These are phyloP conservation scores for Primulina tabacum DNA, from an alignment of 257 asterid species.

Conservation along the genomic window DNA sequence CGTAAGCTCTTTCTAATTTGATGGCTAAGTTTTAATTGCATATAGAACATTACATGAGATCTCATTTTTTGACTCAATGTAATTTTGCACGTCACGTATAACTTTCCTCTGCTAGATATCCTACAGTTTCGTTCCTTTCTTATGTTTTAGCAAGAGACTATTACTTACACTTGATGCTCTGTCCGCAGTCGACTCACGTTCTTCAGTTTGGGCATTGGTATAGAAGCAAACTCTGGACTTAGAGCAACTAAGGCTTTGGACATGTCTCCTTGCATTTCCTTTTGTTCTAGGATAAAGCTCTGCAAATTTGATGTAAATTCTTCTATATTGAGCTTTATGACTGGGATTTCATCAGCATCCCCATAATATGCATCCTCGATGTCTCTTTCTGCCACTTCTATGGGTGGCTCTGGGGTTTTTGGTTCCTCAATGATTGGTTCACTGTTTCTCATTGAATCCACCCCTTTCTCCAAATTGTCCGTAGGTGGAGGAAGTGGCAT, in stretches of 20 bases:
- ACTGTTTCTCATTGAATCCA: constrained; percentile 29
- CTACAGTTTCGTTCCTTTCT: not conserved
- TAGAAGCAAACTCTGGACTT: constrained; percentile 65
- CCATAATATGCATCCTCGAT: constrained; percentile 80
- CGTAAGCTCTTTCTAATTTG: constrained; percentile 2
- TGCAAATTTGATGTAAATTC: constrained; percentile 61
- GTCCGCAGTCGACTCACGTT: constrained; percentile 76
- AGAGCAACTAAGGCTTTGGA: constrained; percentile 84
- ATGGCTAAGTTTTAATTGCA: not conserved
- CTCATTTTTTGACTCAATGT: not conserved
- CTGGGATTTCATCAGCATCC: constrained; percentile 91
- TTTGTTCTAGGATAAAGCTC: constrained; percentile 53
- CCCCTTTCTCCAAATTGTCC: constrained; percentile 33
- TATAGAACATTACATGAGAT: not conserved
- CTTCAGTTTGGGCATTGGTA: constrained; percentile 82
- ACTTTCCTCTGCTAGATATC: not conserved
- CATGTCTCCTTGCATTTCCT: constrained; percentile 63
- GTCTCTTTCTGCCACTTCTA: constrained; percentile 55
- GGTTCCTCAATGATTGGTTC: constrained; percentile 90
- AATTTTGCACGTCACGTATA: not conserved
- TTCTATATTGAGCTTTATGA: constrained; percentile 66
- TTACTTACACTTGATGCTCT: constrained; percentile 92
- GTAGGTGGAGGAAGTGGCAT: constrained; percentile 48
- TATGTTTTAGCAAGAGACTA: not conserved
- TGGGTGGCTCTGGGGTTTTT: constrained; percentile 61